Evolutionary conservation across 192 early-diverging fungal genomes (phyloP).

Genomic region (Obelidium mucronatum): DNA sequence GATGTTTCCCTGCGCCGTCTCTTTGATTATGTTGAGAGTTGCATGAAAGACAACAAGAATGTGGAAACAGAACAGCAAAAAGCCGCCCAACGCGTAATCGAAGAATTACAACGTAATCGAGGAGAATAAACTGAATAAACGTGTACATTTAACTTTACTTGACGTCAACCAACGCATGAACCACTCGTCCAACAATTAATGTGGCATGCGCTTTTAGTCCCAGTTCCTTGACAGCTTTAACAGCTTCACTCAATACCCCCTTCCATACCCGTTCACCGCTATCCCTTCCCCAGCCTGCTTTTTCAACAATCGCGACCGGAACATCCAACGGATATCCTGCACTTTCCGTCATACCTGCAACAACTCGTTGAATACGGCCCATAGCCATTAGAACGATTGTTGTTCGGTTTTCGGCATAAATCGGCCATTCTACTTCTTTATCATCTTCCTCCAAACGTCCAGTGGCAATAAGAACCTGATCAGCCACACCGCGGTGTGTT

Average conservation of each 20-base stretch:
- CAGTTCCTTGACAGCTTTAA: slow-evolving; percentile 63
- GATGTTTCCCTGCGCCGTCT: slow-evolving; percentile 28
- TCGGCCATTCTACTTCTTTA: slow-evolving; percentile 70
- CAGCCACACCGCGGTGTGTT: slow-evolving; percentile 83
- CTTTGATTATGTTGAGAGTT: slow-evolving; percentile 15
- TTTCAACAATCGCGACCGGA: slow-evolving; percentile 82
- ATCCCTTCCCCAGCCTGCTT: slow-evolving; percentile 67
- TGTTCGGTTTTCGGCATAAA: slow-evolving; percentile 69
- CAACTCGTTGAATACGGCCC: slow-evolving; percentile 68
- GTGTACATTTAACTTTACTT: not conserved
- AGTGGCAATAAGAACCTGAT: slow-evolving; percentile 82
- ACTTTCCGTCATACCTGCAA: slow-evolving; percentile 56
- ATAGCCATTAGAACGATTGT: slow-evolving; percentile 87
- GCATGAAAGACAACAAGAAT: not conserved
- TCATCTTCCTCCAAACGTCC: slow-evolving; percentile 74
- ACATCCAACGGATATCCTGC: slow-evolving; percentile 65
- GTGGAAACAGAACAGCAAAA: slow-evolving; percentile 7
- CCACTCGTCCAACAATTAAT: slow-evolving; percentile 75
- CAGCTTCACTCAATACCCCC: slow-evolving; percentile 20
- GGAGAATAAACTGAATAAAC: slow-evolving; percentile 2
- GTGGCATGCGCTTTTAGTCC: slow-evolving; percentile 77
- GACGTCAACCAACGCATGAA: slow-evolving; percentile 43
- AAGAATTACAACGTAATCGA: slow-evolving; percentile 2
- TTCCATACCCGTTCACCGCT: slow-evolving; percentile 24
- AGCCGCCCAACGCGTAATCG: not conserved